Percentiles rank a stretch among this genome's conserved stretches.
These are phyloP conservation scores for Brassica carinata DNA, from an alignment of 345 rosid genomes.

Conservation along the genomic window DNA sequence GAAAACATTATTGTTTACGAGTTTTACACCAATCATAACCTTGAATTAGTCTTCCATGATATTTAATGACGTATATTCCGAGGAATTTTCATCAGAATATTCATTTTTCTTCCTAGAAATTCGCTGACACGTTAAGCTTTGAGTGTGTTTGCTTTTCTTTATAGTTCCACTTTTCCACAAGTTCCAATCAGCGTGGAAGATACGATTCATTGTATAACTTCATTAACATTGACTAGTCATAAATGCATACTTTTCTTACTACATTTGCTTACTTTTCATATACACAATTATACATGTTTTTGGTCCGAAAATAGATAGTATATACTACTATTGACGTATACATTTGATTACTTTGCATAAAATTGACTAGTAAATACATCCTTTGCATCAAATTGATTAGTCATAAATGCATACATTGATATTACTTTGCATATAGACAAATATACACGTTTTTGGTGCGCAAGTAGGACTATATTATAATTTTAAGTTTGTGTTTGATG, in stretches of 20 bases:
- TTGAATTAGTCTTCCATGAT: conserved; percentile 18
- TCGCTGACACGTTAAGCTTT: conserved; percentile 22
- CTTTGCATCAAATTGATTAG: too few relatives aligned
- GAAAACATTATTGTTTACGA: not conserved
- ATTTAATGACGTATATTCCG: not conserved
- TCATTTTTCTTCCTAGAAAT: conserved; percentile 5
- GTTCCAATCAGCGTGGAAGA: conserved; percentile 3
- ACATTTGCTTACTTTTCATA: not conserved
- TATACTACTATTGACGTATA: too few relatives aligned
- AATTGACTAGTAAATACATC: too few relatives aligned
- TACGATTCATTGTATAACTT: not conserved
- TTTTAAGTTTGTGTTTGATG: not conserved
- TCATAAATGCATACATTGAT: not conserved
- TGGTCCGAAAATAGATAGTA: not conserved
- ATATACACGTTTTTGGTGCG: not conserved
- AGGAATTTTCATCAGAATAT: conserved; percentile 23
- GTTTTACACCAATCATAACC: conserved; percentile 2
- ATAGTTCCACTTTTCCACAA: conserved; percentile 4
- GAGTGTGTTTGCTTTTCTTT: not conserved
- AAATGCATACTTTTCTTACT: not conserved
- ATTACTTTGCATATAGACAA: not conserved
- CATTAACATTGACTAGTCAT: not conserved
- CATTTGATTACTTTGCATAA: not conserved
- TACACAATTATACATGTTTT: not conserved
- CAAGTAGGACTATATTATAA: too few relatives aligned